These are phyloP conservation scores for Aspergillus nidulans DNA, from an alignment of 495 filamentous ascomycete species.

Conservation along the genomic window DNA sequence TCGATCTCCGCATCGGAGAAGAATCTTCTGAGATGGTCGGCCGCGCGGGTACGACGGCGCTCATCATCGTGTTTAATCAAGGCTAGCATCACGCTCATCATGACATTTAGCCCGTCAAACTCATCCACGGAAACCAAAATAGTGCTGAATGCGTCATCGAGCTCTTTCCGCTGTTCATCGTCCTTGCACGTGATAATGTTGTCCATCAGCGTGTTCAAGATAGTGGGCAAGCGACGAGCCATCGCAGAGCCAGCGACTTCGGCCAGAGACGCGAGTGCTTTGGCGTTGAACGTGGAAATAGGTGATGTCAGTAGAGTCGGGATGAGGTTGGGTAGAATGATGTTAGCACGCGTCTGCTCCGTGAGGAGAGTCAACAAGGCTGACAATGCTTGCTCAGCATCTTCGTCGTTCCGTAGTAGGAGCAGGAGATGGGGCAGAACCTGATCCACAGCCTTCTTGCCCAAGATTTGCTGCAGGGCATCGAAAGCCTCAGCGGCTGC, in stretches of 20 bases:
- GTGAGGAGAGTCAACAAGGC: slow-evolving; percentile 90
- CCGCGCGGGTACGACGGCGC: slow-evolving; percentile 69
- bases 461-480: slow-evolving; percentile 84
- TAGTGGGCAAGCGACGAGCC: slow-evolving; percentile 80
- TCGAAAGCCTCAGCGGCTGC: slow-evolving; percentile 97
- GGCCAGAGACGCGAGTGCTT: slow-evolving; percentile 84
- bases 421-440: slow-evolving; percentile 88
- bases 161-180: slow-evolving; percentile 65
- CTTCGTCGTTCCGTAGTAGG: slow-evolving; percentile 75
- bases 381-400: slow-evolving; percentile 87
- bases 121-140: slow-evolving; percentile 92
- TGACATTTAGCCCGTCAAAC: slow-evolving; percentile 88
- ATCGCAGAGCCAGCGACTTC: slow-evolving; percentile 85
- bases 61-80: slow-evolving; percentile 92
- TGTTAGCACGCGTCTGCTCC: slow-evolving; percentile 88
- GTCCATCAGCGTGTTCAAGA: slow-evolving; percentile 91
- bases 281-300: slow-evolving; percentile 93
- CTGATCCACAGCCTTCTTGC: slow-evolving; percentile 90
- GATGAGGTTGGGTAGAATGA: slow-evolving; percentile 93
- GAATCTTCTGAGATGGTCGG: slow-evolving; percentile 80
- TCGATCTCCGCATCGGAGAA: slow-evolving; percentile 78
- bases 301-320: slow-evolving; percentile 84
- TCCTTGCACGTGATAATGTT: slow-evolving; percentile 77
- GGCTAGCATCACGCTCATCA: slow-evolving; percentile 85
- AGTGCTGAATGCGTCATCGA: slow-evolving; percentile 76